A percentile compares a stretch with the other conserved stretches of the same genome.
These are phyloP conservation scores for Strobilomyces dryophilus DNA, from an alignment of 768 basidiomycete genomes.

Conservation along the genomic window DNA sequence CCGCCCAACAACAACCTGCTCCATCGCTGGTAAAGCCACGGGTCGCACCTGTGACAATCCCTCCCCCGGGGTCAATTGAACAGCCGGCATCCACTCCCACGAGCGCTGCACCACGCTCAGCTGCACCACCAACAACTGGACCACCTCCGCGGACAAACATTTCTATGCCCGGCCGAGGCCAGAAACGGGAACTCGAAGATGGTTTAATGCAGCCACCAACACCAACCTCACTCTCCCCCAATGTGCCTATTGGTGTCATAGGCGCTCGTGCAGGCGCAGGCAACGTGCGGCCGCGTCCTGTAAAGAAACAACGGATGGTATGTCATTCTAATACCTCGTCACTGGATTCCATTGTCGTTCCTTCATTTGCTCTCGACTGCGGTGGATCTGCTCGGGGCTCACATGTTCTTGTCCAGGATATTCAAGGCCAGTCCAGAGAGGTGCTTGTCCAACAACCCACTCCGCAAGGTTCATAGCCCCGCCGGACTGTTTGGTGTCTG, in stretches of 20 bases:
- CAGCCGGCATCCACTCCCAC: constrained; percentile 32
- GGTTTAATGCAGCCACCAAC: constrained; percentile 19
- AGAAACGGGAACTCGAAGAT: constrained; percentile 33
- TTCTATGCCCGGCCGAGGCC: constrained; percentile 23
- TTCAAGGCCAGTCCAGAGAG: constrained; percentile 60
- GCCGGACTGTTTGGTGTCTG: background rate
- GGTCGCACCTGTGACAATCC: constrained; percentile 32
- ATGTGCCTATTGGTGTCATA: constrained; percentile 30
- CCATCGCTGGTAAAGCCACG: constrained; percentile 24
- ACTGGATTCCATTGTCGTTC: background rate
- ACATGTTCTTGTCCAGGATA: constrained; percentile 41
- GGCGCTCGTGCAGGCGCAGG: constrained; percentile 57
- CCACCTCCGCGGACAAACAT: constrained; percentile 20
- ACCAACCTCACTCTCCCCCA: constrained; percentile 21
- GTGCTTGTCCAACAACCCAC: constrained; percentile 68
- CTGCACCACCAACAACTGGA: constrained; percentile 23
- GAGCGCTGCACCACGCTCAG: constrained; percentile 29
- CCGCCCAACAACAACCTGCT: constrained; percentile 23
- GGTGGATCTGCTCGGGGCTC: constrained; percentile 3
- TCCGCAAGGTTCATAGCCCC: constrained; percentile 56
- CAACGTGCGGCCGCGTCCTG: constrained; percentile 58
- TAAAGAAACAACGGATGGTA: constrained; percentile 77
- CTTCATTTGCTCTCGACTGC: background rate
- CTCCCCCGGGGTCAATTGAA: constrained; percentile 23
- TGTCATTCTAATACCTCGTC: constrained; percentile 15